Percentiles rank a stretch among this genome's conserved stretches.
phyloP scores from a whole-genome alignment of 805 yeast genomes.

The Debaryomyces tyrocola region DNA sequence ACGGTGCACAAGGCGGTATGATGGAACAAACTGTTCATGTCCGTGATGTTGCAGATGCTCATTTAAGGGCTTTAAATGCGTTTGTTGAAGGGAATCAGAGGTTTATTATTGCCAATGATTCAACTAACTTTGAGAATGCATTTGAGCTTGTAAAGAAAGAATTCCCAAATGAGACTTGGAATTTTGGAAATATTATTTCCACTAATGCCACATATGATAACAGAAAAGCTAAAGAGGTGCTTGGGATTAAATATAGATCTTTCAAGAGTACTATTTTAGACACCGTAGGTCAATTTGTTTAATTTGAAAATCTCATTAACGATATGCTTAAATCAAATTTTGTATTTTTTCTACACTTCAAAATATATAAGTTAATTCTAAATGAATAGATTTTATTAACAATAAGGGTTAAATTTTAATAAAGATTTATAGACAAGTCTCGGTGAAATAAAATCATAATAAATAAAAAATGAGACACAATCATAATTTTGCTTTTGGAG shows the following conservation, averaged over 20 bases:
- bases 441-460: not conserved
- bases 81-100: slow-evolving; percentile 29
- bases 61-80: slow-evolving; percentile 30
- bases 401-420: too few species aligned
- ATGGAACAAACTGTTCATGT: slow-evolving; percentile 1
- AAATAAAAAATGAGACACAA: not conserved
- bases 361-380: too few species aligned
- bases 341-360: too few species aligned
- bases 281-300: slow-evolving; percentile 33
- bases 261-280: slow-evolving; percentile 42
- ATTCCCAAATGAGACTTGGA: slow-evolving; percentile 11
- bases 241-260: slow-evolving; percentile 37
- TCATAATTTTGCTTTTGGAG: slow-evolving; percentile 41
- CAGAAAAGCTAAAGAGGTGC: slow-evolving; percentile 9
- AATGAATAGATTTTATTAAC: too few species aligned
- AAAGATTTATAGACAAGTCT: too few species aligned
- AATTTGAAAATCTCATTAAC: too few species aligned
- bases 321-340: too few species aligned
- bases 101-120: slow-evolving; percentile 20
- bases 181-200: not conserved
- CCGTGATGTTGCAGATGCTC: slow-evolving; percentile 3
- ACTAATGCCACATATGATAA: not conserved
- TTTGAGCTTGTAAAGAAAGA: slow-evolving; percentile 18
- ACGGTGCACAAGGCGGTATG: not conserved
- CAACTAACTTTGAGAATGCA: slow-evolving; percentile 20